Percentiles rank a stretch among this genome's conserved stretches.
Evolutionary conservation across 345 rosid species (phyloP).

Genomic region (Salix purpurea): DNA sequence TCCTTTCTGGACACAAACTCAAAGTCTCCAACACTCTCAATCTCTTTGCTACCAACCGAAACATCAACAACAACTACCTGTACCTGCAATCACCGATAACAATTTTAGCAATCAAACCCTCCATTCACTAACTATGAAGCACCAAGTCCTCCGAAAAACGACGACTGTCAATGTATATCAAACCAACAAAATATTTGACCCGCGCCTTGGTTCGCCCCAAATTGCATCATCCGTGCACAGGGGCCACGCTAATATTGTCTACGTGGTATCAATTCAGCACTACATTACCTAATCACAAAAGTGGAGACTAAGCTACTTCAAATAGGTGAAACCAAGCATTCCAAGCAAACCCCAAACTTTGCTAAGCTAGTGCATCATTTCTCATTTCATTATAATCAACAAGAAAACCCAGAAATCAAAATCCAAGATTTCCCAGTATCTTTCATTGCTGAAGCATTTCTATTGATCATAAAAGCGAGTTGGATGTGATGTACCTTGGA

Average conservation of each 20-base stretch:
- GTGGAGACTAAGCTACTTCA: background rate
- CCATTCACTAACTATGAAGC: background rate
- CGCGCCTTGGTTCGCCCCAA: background rate
- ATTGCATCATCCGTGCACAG: background rate
- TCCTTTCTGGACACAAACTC: conserved; percentile 47
- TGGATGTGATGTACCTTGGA: conserved; percentile 34
- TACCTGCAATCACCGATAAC: conserved; percentile 34
- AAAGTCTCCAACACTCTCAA: conserved; percentile 34
- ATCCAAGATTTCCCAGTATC: background rate
- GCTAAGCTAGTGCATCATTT: background rate
- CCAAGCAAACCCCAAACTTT: background rate
- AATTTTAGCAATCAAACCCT: background rate
- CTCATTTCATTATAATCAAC: background rate
- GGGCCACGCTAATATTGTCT: background rate
- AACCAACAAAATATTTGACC: background rate
- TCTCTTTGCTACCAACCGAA: conserved; percentile 44
- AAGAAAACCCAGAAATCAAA: background rate
- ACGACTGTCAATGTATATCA: background rate
- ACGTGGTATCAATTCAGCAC: background rate
- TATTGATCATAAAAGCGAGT: background rate
- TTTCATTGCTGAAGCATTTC: background rate
- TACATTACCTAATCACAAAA: background rate
- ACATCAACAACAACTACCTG: conserved; percentile 74
- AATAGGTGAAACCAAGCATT: background rate
- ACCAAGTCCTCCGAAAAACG: background rate